Conservation (phyloP, 306 rosid genomes). For the Hippophae gyantsensis region DNA sequence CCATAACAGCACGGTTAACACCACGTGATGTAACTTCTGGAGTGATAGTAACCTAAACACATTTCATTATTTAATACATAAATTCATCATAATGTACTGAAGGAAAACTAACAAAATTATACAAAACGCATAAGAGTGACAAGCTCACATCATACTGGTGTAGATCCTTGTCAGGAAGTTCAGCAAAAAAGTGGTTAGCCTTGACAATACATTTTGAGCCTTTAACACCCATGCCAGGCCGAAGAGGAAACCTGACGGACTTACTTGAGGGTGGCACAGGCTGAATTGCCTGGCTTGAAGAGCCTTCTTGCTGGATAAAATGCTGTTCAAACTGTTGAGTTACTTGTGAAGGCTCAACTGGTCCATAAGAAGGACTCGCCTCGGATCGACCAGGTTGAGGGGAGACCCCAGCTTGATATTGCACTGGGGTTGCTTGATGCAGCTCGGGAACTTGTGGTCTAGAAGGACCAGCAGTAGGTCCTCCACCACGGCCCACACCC, state of each 20-base stretch:
- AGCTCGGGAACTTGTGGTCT: slow-evolving; percentile 78
- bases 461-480: slow-evolving; percentile 62
- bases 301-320: slow-evolving; percentile 29
- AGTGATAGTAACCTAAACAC: slow-evolving; percentile 64
- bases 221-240: slow-evolving; percentile 78
- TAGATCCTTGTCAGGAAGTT: slow-evolving; percentile 76
- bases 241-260: slow-evolving; percentile 81
- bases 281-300: slow-evolving; percentile 35
- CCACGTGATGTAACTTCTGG: slow-evolving; percentile 84
- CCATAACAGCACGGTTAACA: slow-evolving; percentile 89
- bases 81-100: background rate
- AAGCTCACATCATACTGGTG: slow-evolving; percentile 93
- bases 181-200: slow-evolving; percentile 94
- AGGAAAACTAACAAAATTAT: background rate
- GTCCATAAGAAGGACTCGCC: slow-evolving; percentile 61
- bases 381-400: slow-evolving; percentile 38
- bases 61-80: too few relatives aligned
- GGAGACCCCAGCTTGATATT: slow-evolving; percentile 41
- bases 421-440: slow-evolving; percentile 95
- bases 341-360: slow-evolving; percentile 28
- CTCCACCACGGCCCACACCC: slow-evolving; percentile 38
- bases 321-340: slow-evolving; percentile 31
- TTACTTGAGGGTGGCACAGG: slow-evolving; percentile 55
- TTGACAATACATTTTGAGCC: slow-evolving; percentile 64
- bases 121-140: background rate